A percentile compares a stretch with the other conserved stretches of the same genome.
Evolutionary conservation across 352 stramenopile genomes (phyloP).

Genomic region (Globisporangium mamillatum): DNA sequence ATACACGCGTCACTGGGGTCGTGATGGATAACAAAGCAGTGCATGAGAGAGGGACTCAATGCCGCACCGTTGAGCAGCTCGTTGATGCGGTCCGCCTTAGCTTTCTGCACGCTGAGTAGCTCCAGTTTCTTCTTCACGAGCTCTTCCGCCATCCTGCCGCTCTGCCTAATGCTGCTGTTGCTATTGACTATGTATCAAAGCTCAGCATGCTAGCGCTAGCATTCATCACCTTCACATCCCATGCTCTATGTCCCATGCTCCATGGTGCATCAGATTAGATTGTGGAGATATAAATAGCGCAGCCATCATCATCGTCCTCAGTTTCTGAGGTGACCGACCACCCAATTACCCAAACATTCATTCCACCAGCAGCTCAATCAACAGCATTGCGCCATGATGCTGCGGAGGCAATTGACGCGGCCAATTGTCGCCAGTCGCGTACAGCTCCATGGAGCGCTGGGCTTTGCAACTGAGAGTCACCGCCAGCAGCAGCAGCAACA

Average conservation of each 20-base stretch:
- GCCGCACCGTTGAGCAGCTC: constrained; percentile 49
- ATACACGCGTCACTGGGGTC: background rate
- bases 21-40: background rate
- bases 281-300: constrained; percentile 8
- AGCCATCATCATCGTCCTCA: constrained; percentile 1
- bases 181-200: background rate
- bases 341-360: background rate
- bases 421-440: background rate
- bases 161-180: background rate
- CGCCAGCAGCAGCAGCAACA: background rate
- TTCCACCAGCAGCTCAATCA: background rate
- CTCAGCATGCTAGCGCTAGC: background rate
- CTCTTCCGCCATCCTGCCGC: constrained; percentile 37
- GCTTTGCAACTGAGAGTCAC: background rate
- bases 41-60: background rate
- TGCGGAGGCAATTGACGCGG: constrained; percentile 4
- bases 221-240: background rate
- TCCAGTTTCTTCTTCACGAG: constrained; percentile 79
- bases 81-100: constrained; percentile 59
- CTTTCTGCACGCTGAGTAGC: constrained; percentile 63
- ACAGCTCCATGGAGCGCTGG: constrained; percentile 3
- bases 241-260: background rate
- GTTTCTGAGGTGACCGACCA: constrained; percentile 5
- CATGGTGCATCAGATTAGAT: background rate
- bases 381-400: background rate